A percentile compares a stretch with the other conserved stretches of the same genome.
Conservation (phyloP, 768 basidiomycete genomes). For the Kwoniella dejecticola region DNA sequence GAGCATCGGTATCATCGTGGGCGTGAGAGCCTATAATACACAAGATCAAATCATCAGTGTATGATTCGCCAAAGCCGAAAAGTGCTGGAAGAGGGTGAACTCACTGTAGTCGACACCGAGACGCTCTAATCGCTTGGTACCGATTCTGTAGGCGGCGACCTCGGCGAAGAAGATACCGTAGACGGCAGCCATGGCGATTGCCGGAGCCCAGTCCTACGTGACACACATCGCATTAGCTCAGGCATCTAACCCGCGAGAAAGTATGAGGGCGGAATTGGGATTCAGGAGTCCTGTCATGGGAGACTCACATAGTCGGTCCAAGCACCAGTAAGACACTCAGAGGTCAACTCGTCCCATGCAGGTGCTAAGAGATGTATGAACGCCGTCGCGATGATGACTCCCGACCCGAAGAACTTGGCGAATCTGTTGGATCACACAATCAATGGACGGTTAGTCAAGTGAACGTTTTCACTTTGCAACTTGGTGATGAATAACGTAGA, state of each 20-base stretch:
- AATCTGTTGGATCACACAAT: conserved; percentile 65
- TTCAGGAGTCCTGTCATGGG: too few relatives aligned
- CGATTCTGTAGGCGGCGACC: conserved; percentile 82
- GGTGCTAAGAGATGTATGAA: conserved; percentile 69
- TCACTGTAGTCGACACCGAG: conserved; percentile 62
- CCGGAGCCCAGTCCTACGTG: conserved; percentile 75
- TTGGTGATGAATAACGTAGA: too few relatives aligned
- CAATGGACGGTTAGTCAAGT: too few relatives aligned
- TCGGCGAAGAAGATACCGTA: conserved; percentile 84
- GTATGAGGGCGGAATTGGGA: background rate
- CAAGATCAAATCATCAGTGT: too few relatives aligned
- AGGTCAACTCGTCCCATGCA: conserved; percentile 69
- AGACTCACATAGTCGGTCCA: conserved; percentile 77
- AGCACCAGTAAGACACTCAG: conserved; percentile 67
- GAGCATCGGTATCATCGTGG: conserved; percentile 39
- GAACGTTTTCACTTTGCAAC: too few relatives aligned
- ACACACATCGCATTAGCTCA: background rate
- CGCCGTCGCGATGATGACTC: conserved; percentile 76
- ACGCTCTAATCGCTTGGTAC: conserved; percentile 68
- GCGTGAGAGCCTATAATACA: conserved; percentile 35
- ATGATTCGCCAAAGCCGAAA: too few relatives aligned
- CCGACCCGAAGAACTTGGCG: conserved; percentile 87
- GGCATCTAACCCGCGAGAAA: background rate
- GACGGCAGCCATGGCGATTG: conserved; percentile 75
- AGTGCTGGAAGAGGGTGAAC: background rate